Evolutionary conservation across 352 stramenopile genomes (phyloP).

Genomic region (Achlya hypogyna): DNA sequence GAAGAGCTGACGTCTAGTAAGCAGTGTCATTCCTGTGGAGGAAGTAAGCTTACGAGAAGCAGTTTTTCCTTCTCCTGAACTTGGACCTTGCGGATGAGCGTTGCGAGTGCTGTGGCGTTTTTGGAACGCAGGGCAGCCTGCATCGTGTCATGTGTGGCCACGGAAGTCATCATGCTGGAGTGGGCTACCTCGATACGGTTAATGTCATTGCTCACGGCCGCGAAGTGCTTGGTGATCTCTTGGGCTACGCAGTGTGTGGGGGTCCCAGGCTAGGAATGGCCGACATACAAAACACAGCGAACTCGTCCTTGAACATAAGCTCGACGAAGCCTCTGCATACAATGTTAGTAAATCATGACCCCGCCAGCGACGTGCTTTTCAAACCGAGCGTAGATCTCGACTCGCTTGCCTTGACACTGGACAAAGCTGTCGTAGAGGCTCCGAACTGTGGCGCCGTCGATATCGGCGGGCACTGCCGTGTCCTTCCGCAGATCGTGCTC

Average conservation of each 20-base stretch:
- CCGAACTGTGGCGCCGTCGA: not conserved
- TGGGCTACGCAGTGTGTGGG: conserved; percentile 27
- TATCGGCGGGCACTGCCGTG: not conserved
- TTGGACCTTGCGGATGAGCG: conserved; percentile 65
- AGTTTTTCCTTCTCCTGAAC: conserved; percentile 77
- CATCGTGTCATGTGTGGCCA: not conserved
- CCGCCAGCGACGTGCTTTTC: conserved; percentile 26
- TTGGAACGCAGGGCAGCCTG: conserved; percentile 28
- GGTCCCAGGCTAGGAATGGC: not conserved
- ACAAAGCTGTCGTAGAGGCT: conserved; percentile 40
- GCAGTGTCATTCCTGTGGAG: not conserved
- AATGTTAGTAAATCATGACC: not conserved
- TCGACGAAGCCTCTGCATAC: conserved; percentile 42
- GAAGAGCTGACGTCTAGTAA: conserved; percentile 55
- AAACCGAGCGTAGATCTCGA: conserved; percentile 64
- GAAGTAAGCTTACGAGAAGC: conserved; percentile 34
- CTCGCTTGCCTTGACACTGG: conserved; percentile 46
- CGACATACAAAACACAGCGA: conserved; percentile 50
- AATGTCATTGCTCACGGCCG: conserved; percentile 50
- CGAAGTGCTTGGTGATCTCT: conserved; percentile 54
- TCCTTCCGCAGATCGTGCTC: conserved; percentile 10
- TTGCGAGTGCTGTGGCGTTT: conserved; percentile 32
- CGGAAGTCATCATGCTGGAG: no score
- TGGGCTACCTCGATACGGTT: conserved; percentile 52
- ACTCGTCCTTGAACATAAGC: conserved; percentile 54